Evolutionary conservation across 306 rosid species (phyloP), one percentile per base, ranked within the genome.

Genomic region (Acacia acuminata): DNA sequence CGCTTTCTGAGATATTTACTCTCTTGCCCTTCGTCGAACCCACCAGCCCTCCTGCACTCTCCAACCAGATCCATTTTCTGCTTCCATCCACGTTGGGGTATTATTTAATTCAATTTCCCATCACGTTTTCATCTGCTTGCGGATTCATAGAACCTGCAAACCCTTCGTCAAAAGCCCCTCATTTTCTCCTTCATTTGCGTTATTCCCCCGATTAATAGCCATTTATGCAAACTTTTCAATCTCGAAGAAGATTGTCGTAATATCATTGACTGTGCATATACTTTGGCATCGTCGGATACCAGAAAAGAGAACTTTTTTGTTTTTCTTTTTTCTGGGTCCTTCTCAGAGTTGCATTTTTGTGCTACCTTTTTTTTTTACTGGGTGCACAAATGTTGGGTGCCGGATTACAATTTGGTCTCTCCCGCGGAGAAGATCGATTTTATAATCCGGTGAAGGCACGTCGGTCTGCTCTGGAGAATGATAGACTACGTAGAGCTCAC

Each of bases 351-450:
- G 19, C 24, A 11, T 47, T 22, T 16, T 8, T 20, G 73, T 53
- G 43, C 27, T 36, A 27, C 38, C 66, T 74, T 38, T 30, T 27
- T 27, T 36, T 38, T 30, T 25, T 2, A 27, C 61, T 82, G 25
- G 19, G 25, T 73, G 13, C 40, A 82, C 45, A 70, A 78, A 92
- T 92, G 92, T 82, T 80, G 76, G 90, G 90, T 22, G 63, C 92
- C 42, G 89, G 93, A n/a, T 84, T 88, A 36, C 87, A 76, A 73
- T 45, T 84, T 30, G 87, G 85, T 22, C 86, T 88, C 3, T 86
- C 70, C 34, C 87, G 83, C 8, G 94, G 90, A 17, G 93, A 87
- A 80, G 92, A 90, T 75, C 89, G 97, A 51, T 90, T 90, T 27
- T 83, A 71, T 80, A 71, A 85, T 56, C 84, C 90, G 32, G 79